These are phyloP conservation scores for Hygrophorus russula DNA, from an alignment of 768 basidiomycete species.

Conservation along the genomic window DNA sequence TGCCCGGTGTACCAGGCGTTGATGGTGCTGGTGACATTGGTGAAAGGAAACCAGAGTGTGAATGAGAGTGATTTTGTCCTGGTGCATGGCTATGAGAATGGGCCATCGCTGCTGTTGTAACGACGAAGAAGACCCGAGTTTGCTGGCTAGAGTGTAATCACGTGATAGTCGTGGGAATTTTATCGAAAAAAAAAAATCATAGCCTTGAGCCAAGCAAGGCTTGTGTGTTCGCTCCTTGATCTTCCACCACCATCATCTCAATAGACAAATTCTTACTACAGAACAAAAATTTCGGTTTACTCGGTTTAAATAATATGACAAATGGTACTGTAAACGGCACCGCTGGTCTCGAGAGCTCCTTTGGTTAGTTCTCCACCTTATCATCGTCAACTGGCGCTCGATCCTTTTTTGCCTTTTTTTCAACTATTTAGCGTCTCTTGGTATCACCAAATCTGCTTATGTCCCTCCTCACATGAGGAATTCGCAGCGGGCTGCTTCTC, in stretches of 20 bases:
- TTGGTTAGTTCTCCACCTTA: conserved; percentile 35
- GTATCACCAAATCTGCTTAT: conserved; percentile 70
- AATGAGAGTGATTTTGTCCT: conserved; percentile 40
- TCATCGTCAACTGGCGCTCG: background rate
- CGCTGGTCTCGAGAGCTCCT: conserved; percentile 62
- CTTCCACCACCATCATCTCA: conserved; percentile 19
- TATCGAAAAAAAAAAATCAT: too few species aligned
- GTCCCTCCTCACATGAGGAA: conserved; percentile 84
- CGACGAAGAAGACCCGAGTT: conserved; percentile 4
- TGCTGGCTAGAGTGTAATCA: background rate
- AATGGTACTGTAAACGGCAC: conserved; percentile 83
- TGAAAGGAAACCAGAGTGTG: conserved; percentile 29
- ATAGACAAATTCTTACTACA: conserved; percentile 11
- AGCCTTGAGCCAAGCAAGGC: background rate
- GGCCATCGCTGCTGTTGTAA: conserved; percentile 32
- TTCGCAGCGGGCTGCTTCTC: conserved; percentile 75
- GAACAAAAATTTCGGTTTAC: conserved; percentile 12
- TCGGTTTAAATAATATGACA: conserved; percentile 52
- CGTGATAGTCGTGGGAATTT: background rate
- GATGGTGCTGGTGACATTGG: conserved; percentile 32
- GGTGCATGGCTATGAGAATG: conserved; percentile 55
- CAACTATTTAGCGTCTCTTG: conserved; percentile 50
- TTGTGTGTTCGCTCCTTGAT: conserved; percentile 9
- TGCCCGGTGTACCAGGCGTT: conserved; percentile 10
- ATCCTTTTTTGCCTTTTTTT: conserved; percentile 4